These are phyloP conservation scores for Wickerhamiella pararugosa DNA, from an alignment of 1,139 yeast genomes.

Conservation along the genomic window DNA sequence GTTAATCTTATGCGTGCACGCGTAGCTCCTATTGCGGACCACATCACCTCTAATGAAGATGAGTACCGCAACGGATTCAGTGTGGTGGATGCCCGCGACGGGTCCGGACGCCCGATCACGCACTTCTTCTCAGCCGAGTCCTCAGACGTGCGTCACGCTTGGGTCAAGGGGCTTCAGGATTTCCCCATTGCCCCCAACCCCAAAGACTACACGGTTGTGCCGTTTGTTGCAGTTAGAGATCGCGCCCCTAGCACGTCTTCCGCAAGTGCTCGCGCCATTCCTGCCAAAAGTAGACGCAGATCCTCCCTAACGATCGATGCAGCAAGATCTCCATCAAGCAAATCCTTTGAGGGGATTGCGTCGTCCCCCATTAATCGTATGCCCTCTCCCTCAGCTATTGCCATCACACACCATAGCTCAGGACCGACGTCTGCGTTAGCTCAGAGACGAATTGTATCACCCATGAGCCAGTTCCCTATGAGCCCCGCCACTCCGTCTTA, in stretches of 20 bases:
- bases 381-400: conserved; percentile 2
- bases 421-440: conserved; percentile 6
- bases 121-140: conserved; percentile 2
- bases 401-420: conserved; percentile 4
- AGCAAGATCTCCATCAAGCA: no score
- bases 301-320: conserved; percentile 2
- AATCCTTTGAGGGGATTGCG: neutral
- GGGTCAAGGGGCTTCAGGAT: conserved; percentile 1
- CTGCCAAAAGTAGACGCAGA: neutral
- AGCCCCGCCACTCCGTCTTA: neutral
- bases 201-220: neutral
- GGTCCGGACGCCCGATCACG: neutral
- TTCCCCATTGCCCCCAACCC: neutral
- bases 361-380: neutral
- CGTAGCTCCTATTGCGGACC: conserved; percentile 31
- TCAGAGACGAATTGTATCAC: conserved; percentile 5
- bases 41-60: conserved; percentile 37
- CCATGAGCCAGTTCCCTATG: neutral
- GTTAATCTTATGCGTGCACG: conserved; percentile 45
- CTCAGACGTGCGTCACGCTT: neutral
- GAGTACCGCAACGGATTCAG: conserved; percentile 70
- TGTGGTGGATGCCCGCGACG: conserved; percentile 34
- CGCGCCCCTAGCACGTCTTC: neutral
- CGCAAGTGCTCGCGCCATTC: neutral
- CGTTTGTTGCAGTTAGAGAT: conserved; percentile 2